Evolutionary conservation across 345 rosid genomes (phyloP).

Genomic region (Capsella bursapastoris): DNA sequence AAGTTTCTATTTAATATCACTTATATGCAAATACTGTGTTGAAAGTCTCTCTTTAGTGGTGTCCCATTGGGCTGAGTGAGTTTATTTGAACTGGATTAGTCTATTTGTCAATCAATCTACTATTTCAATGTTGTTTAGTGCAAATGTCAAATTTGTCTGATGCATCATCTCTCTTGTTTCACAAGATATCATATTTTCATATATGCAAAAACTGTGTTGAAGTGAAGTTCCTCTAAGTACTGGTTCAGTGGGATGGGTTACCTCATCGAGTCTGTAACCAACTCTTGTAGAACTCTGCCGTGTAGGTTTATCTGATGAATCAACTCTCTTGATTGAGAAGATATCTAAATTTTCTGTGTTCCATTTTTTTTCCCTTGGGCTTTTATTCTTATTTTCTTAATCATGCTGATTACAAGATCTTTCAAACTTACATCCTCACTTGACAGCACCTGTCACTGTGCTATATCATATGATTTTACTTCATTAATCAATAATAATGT

Average conservation of each 20-base stretch:
- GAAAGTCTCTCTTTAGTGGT: constrained; percentile 19
- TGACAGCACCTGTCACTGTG: constrained; percentile 7
- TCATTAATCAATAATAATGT: neutral
- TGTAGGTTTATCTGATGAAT: neutral
- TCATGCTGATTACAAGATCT: constrained; percentile 16
- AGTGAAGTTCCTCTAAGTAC: constrained; percentile 24
- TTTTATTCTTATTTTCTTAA: neutral
- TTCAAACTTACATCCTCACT: neutral
- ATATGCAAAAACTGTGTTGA: neutral
- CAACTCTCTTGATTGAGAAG: constrained; percentile 13
- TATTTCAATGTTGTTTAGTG: neutral
- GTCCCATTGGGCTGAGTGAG: constrained; percentile 27
- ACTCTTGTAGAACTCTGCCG: constrained; percentile 11
- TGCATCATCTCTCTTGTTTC: constrained; percentile 34
- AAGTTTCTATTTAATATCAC: constrained; percentile 4
- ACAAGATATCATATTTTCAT: constrained; percentile 18
- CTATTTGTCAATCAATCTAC: neutral
- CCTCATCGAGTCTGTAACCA: constrained; percentile 24
- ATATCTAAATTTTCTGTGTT: constrained; percentile 11
- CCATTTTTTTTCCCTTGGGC: neutral
- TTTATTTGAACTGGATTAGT: constrained; percentile 27
- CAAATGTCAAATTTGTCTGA: constrained; percentile 1
- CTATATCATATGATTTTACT: constrained; percentile 15
- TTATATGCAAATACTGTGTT: constrained; percentile 18
- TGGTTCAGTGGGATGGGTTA: constrained; percentile 27